These are phyloP conservation scores for Suillus bovinus DNA, from an alignment of 768 basidiomycete species.

Conservation along the genomic window DNA sequence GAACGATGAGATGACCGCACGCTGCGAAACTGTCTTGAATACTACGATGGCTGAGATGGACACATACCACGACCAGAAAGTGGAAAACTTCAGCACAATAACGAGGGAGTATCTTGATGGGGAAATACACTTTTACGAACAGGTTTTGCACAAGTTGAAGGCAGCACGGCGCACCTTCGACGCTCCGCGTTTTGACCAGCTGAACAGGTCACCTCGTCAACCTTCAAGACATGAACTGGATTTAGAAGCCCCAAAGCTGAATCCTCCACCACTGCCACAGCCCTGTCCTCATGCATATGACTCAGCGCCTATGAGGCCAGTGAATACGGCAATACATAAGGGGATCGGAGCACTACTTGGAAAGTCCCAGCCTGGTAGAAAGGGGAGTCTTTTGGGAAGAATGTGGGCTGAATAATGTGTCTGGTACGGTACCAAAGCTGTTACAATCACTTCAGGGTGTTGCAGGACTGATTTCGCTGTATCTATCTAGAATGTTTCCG, in stretches of 20 bases:
- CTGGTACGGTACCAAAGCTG: background rate
- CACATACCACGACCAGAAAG: conserved; percentile 72
- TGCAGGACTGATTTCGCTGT: background rate
- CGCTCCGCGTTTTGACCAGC: conserved; percentile 44
- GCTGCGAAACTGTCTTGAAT: conserved; percentile 88
- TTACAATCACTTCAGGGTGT: background rate
- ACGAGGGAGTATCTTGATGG: conserved; percentile 73
- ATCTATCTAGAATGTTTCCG: background rate
- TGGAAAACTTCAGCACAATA: conserved; percentile 62
- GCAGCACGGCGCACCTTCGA: conserved; percentile 58
- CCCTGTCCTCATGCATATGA: conserved; percentile 82
- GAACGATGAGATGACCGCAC: conserved; percentile 63
- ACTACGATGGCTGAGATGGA: conserved; percentile 89
- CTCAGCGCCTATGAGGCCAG: conserved; percentile 71
- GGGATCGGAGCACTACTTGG: conserved; percentile 67
- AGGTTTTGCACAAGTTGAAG: conserved; percentile 61
- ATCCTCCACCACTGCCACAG: conserved; percentile 53
- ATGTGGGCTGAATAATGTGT: conserved; percentile 45
- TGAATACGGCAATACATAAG: conserved; percentile 72
- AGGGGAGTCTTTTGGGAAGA: conserved; percentile 60
- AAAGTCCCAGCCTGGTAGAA: conserved; percentile 30
- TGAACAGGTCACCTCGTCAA: conserved; percentile 52
- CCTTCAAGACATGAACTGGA: conserved; percentile 80
- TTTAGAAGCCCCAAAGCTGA: conserved; percentile 53
- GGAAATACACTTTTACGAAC: conserved; percentile 75